Percentiles rank a stretch among this genome's conserved stretches.
Conservation (phyloP, 2,329 filamentous ascomycete genomes). For the Aureobasidium sp. region DNA sequence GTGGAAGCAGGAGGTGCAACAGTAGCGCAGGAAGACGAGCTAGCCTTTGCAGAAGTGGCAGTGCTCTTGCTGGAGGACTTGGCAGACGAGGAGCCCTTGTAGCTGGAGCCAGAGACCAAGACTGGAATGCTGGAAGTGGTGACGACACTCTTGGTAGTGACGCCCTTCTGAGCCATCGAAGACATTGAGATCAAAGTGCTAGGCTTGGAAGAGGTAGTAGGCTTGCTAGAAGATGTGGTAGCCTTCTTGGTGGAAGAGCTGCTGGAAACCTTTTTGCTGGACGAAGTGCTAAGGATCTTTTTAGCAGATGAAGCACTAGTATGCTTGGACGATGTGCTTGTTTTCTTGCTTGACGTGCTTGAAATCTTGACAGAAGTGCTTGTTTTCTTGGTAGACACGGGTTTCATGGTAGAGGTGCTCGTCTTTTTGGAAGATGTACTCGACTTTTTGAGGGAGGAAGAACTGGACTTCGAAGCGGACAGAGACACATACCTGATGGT, state of each 20-base stretch:
- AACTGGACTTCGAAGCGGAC: slow-evolving; percentile 1
- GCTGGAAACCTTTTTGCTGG: background rate
- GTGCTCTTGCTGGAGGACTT: background rate
- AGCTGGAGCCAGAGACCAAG: background rate
- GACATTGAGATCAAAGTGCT: background rate
- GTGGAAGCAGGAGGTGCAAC: slow-evolving; percentile 21
- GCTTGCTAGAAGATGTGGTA: background rate
- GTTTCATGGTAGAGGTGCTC: background rate
- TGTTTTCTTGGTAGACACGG: background rate
- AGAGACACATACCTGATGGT: slow-evolving; percentile 9
- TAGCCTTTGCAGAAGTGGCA: slow-evolving; percentile 5
- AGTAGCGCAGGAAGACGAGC: slow-evolving; percentile 11
- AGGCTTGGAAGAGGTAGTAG: background rate
- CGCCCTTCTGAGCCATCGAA: background rate
- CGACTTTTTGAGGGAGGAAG: slow-evolving; percentile 4
- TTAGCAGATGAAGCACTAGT: background rate
- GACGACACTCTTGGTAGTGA: background rate
- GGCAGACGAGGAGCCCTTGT: background rate
- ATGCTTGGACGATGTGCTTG: slow-evolving; percentile 11
- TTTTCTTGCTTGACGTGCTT: background rate
- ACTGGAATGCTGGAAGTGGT: background rate
- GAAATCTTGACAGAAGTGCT: background rate
- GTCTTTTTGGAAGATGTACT: slow-evolving; percentile 10
- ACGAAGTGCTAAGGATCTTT: background rate
- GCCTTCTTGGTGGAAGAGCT: background rate